phyloP scores from a whole-genome alignment of 2,329 filamentous ascomycete genomes.

The Amylocarpus encephaloides region DNA sequence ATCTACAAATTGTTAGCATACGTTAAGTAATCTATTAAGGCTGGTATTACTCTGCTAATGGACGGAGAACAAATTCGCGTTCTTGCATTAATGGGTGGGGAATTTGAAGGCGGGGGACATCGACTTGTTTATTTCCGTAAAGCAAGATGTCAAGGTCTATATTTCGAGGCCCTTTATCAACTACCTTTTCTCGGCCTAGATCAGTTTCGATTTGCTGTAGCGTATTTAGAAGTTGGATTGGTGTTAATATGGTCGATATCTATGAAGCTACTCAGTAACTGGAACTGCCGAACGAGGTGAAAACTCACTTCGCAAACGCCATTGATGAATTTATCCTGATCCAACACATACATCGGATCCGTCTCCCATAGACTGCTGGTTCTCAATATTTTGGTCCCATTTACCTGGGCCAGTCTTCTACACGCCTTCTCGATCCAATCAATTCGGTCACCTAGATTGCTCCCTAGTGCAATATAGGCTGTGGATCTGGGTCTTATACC shows the following conservation, averaged over 20 bases:
- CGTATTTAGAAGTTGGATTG: constrained; percentile 68
- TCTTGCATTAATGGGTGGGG: constrained; percentile 83
- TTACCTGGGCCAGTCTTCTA: constrained; percentile 61
- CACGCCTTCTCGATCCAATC: constrained; percentile 81
- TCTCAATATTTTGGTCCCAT: constrained; percentile 65
- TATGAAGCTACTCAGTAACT: constrained; percentile 33
- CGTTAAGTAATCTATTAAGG: background rate
- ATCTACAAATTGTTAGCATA: constrained; percentile 33
- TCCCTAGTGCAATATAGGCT: constrained; percentile 83
- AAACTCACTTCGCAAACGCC: constrained; percentile 78
- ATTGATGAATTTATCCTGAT: constrained; percentile 86
- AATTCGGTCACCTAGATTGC: constrained; percentile 84
- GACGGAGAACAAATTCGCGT: constrained; percentile 86
- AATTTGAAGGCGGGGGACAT: constrained; percentile 68
- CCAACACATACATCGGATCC: constrained; percentile 89
- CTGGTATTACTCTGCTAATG: constrained; percentile 64
- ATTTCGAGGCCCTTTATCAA: constrained; percentile 90
- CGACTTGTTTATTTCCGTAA: constrained; percentile 62
- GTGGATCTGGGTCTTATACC: background rate
- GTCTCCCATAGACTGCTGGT: constrained; percentile 94
- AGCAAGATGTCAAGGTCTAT: constrained; percentile 92
- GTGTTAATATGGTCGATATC: constrained; percentile 74
- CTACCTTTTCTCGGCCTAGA: constrained; percentile 73
- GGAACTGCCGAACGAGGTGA: no score
- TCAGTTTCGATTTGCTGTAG: constrained; percentile 78